Base-by-base conservation (phyloP, 2,329 filamentous ascomycete species). In the Hypoxylon sp. region DNA sequence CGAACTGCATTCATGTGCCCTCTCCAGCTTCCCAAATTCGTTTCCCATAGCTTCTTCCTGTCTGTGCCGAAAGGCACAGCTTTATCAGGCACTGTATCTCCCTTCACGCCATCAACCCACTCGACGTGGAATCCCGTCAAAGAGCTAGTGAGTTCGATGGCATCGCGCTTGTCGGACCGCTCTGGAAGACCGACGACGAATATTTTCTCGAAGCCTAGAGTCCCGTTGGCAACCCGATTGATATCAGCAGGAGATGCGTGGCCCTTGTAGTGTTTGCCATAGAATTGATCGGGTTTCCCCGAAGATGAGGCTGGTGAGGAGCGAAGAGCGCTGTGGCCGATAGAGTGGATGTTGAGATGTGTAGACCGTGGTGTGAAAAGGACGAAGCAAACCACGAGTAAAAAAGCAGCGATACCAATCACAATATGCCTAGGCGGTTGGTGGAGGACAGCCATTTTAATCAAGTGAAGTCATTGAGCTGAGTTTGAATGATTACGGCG, bases 111-210 rank as follows among this genome's bases (percentile, higher is more conserved):
- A 59, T 82, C 78, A 2, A 84, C 70, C 72, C 79, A 85, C 5
- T 84, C 79, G 0, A 84, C 70, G 2, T 80, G 75, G 68, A 86
- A 79, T 0, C 79, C 80, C 0, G 80, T 80, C 34, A 84, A 61
- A 0, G 80, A 76, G 41, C 81, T 78, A 4, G 80, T 78, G 9
- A 87, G 73, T 1, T 79, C 75, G 17, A 87, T 75, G 2, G 80
- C 81, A 77, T 87, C 85, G 53, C 82, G 80, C 68, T 84, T 84
- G 72, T 86, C 84, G 3, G 79, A 81, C 34, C 85, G 79, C 43
- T 81, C 79, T 3, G 82, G 81, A 9, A 86, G 75, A 3, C 81
- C 80, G 49, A 87, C 77, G 23, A 82, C 80, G 60, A 84, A 76
- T 4, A 78, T 63, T 50, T 76, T 77, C n/a, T 72, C 66, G 52